Conservation (phyloP, 1,284 basidiomycete genomes). For the Leccinum pachyderme region DNA sequence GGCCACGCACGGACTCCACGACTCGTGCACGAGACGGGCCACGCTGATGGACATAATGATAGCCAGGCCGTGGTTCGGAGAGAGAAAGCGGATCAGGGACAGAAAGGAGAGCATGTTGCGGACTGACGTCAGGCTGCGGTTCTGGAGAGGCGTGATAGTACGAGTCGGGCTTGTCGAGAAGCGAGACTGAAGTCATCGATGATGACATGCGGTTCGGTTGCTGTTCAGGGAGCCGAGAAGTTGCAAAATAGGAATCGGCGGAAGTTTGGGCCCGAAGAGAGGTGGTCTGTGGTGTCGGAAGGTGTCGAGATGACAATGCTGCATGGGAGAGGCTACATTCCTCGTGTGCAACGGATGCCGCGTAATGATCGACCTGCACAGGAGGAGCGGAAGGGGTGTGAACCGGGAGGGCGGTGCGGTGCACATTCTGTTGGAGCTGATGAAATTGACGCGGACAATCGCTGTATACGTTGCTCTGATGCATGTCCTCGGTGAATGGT, state of each 20-base stretch:
- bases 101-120: slow-evolving; percentile 24
- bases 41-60: slow-evolving; percentile 31
- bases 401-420: slow-evolving; percentile 28
- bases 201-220: slow-evolving; percentile 28
- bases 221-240: slow-evolving; percentile 26
- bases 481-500: slow-evolving; percentile 29
- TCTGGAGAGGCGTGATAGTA: slow-evolving; percentile 29
- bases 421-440: slow-evolving; percentile 32
- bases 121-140: slow-evolving; percentile 33
- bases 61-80: slow-evolving; percentile 29
- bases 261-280: slow-evolving; percentile 23
- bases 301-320: slow-evolving; percentile 25
- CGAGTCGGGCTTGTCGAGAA: slow-evolving; percentile 28
- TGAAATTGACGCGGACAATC: slow-evolving; percentile 33
- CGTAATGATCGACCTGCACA: slow-evolving; percentile 38
- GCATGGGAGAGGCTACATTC: slow-evolving; percentile 28
- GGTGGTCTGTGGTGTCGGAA: slow-evolving; percentile 15
- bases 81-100: slow-evolving; percentile 33
- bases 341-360: slow-evolving; percentile 31
- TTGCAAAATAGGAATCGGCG: slow-evolving; percentile 28
- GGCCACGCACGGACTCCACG: slow-evolving; percentile 25
- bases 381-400: slow-evolving; percentile 31
- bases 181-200: slow-evolving; percentile 28
- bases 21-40: slow-evolving; percentile 29
- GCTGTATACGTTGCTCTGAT: slow-evolving; percentile 21